Evolutionary conservation across 2,329 filamentous ascomycete genomes (phyloP).

Genomic region (Nectriaceae sp.): DNA sequence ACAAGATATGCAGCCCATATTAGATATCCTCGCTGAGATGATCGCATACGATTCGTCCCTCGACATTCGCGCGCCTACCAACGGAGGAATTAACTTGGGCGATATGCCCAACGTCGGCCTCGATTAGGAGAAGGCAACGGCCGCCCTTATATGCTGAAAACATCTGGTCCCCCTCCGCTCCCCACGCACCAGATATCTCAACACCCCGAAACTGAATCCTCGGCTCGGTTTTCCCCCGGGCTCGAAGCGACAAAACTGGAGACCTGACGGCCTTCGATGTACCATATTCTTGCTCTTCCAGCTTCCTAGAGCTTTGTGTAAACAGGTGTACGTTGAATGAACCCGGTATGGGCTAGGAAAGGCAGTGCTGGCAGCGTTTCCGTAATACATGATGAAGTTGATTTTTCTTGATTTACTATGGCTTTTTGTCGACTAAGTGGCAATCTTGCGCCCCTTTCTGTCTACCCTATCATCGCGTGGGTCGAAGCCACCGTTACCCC

Average conservation of each 20-base stretch:
- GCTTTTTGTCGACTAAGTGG: slow-evolving; percentile 28
- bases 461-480: slow-evolving; percentile 86
- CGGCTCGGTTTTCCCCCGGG: too few species aligned
- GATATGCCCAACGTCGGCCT: slow-evolving; percentile 55
- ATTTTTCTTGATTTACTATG: slow-evolving; percentile 14
- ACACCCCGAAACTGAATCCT: not conserved
- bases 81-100: slow-evolving; percentile 43
- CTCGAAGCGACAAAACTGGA: slow-evolving; percentile 15
- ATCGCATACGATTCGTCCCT: slow-evolving; percentile 85
- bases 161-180: slow-evolving; percentile 20
- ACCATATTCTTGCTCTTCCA: slow-evolving; percentile 43
- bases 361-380: slow-evolving; percentile 33
- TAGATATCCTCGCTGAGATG: slow-evolving; percentile 97
- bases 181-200: slow-evolving; percentile 4
- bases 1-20: slow-evolving; percentile 66
- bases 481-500: slow-evolving; percentile 94
- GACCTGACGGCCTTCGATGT: slow-evolving; percentile 38
- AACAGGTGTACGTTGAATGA: slow-evolving; percentile 40
- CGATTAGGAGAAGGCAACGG: slow-evolving; percentile 44
- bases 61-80: slow-evolving; percentile 53
- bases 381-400: slow-evolving; percentile 32
- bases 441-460: slow-evolving; percentile 74
- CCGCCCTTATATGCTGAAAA: not conserved
- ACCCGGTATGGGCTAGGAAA: slow-evolving; percentile 33
- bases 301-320: slow-evolving; percentile 44